These are phyloP conservation scores for Saccharomycopsis fermentans DNA, from an alignment of 805 yeast genomes.

Conservation along the genomic window DNA sequence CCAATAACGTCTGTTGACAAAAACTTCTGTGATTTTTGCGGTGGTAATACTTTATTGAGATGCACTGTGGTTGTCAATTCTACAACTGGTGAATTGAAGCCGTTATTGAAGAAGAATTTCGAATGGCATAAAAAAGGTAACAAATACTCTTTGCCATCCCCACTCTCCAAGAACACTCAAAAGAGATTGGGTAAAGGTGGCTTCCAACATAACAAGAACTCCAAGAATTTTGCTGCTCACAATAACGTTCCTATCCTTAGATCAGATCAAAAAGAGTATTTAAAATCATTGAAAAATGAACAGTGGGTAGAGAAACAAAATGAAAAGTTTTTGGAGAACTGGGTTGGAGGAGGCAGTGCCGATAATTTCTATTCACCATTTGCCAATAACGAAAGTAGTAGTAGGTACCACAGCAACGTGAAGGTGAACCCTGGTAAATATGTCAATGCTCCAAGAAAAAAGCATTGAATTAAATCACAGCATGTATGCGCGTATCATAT, in stretches of 20 bases:
- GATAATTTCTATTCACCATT: conserved; percentile 87
- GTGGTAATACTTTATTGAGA: conserved; percentile 82
- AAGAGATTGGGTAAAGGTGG: conserved; percentile 73
- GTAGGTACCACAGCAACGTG: conserved; percentile 52
- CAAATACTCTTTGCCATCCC: conserved; percentile 73
- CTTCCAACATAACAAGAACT: conserved; percentile 59
- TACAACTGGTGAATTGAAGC: conserved; percentile 69
- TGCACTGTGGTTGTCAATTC: conserved; percentile 83
- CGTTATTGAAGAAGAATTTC: conserved; percentile 83
- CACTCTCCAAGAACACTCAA: conserved; percentile 65
- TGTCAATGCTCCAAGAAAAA: conserved; percentile 55
- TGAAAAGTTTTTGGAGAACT: conserved; percentile 75
- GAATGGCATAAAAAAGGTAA: conserved; percentile 92
- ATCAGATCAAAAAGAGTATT: conserved; percentile 93
- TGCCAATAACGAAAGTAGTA: conserved; percentile 36
- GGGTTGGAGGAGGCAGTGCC: conserved; percentile 90
- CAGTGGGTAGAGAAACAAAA: conserved; percentile 79
- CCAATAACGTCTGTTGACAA: conserved; percentile 68
- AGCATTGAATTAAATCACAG: conserved; percentile 23
- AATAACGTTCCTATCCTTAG: conserved; percentile 48
- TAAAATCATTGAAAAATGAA: conserved; percentile 76
- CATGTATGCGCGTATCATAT: too few relatives aligned
- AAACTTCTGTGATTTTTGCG: conserved; percentile 93
- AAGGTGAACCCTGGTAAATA: conserved; percentile 78
- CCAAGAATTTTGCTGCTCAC: conserved; percentile 35